phyloP scores from a whole-genome alignment of 306 rosid genomes.

The Rosa lucieae region DNA sequence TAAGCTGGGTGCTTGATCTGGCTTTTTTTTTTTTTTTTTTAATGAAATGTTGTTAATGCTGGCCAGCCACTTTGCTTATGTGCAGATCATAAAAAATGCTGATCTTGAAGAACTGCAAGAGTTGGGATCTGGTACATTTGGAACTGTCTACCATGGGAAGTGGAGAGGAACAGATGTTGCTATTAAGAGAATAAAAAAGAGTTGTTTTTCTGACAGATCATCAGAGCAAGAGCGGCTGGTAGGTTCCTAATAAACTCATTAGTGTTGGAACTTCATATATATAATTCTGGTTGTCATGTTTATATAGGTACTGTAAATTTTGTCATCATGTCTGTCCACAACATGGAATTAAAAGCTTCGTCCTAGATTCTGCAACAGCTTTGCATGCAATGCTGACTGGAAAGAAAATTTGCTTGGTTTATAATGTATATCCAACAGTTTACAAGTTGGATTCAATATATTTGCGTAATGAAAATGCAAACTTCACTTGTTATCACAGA shows the following conservation, averaged over 20 bases:
- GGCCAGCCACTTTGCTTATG: slow-evolving; percentile 12
- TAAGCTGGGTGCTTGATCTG: slow-evolving; percentile 21
- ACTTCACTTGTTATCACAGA: slow-evolving; percentile 41
- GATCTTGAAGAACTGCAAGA: slow-evolving; percentile 86
- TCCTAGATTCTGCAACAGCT: slow-evolving; percentile 17
- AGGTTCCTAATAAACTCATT: slow-evolving; percentile 32
- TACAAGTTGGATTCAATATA: background rate
- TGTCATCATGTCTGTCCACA: background rate
- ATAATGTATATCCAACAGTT: background rate
- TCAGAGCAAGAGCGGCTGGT: slow-evolving; percentile 96
- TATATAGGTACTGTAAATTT: slow-evolving; percentile 7
- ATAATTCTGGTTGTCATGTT: slow-evolving; percentile 10
- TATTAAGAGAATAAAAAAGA: slow-evolving; percentile 85
- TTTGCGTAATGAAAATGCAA: slow-evolving; percentile 8
- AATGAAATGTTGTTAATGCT: background rate
- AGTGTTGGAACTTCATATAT: slow-evolving; percentile 13
- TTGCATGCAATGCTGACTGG: background rate
- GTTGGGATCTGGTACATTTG: slow-evolving; percentile 96
- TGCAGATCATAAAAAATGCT: slow-evolving; percentile 75
- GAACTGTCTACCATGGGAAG: slow-evolving; percentile 92
- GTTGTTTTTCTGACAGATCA: slow-evolving; percentile 80
- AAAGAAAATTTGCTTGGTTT: background rate
- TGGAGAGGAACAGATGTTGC: slow-evolving; percentile 99
- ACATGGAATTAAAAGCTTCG: background rate
- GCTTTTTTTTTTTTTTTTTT: background rate